phyloP scores from a whole-genome alignment of 805 yeast species.

The Metschnikowia santaceciliae region DNA sequence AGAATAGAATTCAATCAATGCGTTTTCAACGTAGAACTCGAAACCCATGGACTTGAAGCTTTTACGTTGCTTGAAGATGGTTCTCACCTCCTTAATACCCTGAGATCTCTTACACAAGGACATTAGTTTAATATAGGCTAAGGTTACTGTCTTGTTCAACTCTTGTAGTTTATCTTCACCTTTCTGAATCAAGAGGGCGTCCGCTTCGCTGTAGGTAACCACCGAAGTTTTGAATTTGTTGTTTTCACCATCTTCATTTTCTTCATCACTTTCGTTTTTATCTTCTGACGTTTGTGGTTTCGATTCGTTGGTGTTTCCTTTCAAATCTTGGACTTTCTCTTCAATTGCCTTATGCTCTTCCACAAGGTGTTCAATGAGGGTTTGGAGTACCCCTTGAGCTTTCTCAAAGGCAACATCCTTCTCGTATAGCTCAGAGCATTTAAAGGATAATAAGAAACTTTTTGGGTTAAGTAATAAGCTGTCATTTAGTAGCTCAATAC shows the following conservation, averaged over 20 bases:
- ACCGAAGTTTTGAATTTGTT: conserved; percentile 1
- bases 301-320: conserved; percentile 9
- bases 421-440: conserved; percentile 69
- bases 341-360: conserved; percentile 30
- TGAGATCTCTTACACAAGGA: conserved; percentile 62
- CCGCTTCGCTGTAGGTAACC: conserved; percentile 19
- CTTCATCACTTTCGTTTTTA: conserved; percentile 18
- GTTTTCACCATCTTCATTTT: conserved; percentile 10
- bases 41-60: conserved; percentile 54
- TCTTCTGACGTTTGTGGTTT: conserved; percentile 4
- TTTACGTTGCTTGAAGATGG: conserved; percentile 64
- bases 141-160: conserved; percentile 46
- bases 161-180: conserved; percentile 22
- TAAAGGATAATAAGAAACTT: conserved; percentile 63
- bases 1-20: conserved; percentile 71
- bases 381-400: conserved; percentile 48
- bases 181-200: conserved; percentile 20
- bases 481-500: conserved; percentile 47
- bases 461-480: conserved; percentile 64
- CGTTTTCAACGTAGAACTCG: conserved; percentile 78
- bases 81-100: conserved; percentile 71
- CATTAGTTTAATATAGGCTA: conserved; percentile 67
- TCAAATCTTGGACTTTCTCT: conserved; percentile 21
- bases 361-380: conserved; percentile 46
- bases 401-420: conserved; percentile 46